A percentile compares a stretch with the other conserved stretches of the same genome.
phyloP scores from a whole-genome alignment of 805 yeast genomes.

The Candida xyloterini region DNA sequence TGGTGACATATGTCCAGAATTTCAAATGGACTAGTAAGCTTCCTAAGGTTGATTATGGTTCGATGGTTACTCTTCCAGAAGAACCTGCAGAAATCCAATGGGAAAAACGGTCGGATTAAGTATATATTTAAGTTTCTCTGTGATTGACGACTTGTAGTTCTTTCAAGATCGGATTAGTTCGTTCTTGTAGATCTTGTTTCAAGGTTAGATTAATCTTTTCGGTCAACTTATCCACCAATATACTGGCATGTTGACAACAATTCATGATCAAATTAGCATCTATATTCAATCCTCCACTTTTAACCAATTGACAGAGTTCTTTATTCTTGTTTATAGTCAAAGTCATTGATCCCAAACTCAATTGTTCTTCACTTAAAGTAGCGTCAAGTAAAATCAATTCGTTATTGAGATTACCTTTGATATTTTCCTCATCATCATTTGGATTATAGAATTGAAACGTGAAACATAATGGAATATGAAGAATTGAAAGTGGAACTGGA shows the following conservation, averaged over 20 bases:
- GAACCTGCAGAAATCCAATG: constrained; percentile 70
- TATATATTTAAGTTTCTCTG: constrained; percentile 15
- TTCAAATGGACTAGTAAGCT: constrained; percentile 70
- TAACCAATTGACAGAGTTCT: constrained; percentile 85
- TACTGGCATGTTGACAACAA: constrained; percentile 64
- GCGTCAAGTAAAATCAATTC: constrained; percentile 76
- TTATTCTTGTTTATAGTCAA: constrained; percentile 86
- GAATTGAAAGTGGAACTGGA: constrained; percentile 78
- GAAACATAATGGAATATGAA: constrained; percentile 88
- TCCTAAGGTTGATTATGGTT: constrained; percentile 73
- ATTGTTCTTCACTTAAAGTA: constrained; percentile 66
- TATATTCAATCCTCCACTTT: constrained; percentile 86
- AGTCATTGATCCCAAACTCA: constrained; percentile 76
- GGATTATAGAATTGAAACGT: constrained; percentile 86
- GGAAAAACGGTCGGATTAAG: constrained; percentile 55
- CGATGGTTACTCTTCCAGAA: constrained; percentile 90
- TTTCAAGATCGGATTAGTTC: constrained; percentile 23
- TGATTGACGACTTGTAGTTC: constrained; percentile 34
- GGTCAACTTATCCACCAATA: constrained; percentile 61
- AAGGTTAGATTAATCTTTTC: constrained; percentile 56
- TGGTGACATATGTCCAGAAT: constrained; percentile 71
- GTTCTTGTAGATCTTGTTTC: constrained; percentile 45
- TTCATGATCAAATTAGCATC: constrained; percentile 67
- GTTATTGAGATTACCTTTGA: constrained; percentile 59
- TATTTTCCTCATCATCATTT: constrained; percentile 58